Evolutionary conservation across 805 yeast species (phyloP).

Genomic region (Wickerhamomyces canadensis): DNA sequence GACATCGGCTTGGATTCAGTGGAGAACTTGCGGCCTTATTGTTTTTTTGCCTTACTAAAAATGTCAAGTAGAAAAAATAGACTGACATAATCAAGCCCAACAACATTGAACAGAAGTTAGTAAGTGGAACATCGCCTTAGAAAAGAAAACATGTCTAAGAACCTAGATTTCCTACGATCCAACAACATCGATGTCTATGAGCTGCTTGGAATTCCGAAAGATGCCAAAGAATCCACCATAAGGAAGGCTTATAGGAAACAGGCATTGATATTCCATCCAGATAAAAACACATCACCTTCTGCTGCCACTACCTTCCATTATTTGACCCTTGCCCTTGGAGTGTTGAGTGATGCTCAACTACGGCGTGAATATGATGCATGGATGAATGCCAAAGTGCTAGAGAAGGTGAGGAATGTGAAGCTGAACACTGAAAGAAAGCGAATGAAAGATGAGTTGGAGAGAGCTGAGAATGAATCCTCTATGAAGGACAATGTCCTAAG

Average conservation of each 20-base stretch:
- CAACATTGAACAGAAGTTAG: neutral
- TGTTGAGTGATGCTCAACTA: constrained; percentile 72
- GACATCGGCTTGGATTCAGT: too few species aligned
- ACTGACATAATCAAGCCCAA: too few species aligned
- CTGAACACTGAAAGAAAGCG: constrained; percentile 13
- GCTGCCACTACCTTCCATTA: constrained; percentile 92
- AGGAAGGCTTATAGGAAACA: constrained; percentile 76
- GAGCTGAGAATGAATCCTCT: constrained; percentile 13
- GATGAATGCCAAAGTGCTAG: constrained; percentile 7
- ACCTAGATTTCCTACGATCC: constrained; percentile 13
- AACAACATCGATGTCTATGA: constrained; percentile 41
- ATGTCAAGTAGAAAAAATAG: too few species aligned
- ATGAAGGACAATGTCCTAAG: neutral
- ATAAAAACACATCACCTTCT: constrained; percentile 73
- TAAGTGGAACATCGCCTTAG: neutral
- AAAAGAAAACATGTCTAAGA: constrained; percentile 9
- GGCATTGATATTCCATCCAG: constrained; percentile 78
- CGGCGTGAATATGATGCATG: constrained; percentile 70
- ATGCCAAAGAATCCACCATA: constrained; percentile 56
- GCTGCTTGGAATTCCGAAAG: constrained; percentile 56
- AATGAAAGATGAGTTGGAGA: constrained; percentile 20
- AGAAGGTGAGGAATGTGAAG: constrained; percentile 7
- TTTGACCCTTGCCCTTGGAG: constrained; percentile 76
- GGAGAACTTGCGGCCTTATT: too few species aligned
- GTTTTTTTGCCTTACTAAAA: too few species aligned